Evolutionary conservation across 2,329 filamentous ascomycete species (phyloP).

Genomic region (Cladosporium phlei): DNA sequence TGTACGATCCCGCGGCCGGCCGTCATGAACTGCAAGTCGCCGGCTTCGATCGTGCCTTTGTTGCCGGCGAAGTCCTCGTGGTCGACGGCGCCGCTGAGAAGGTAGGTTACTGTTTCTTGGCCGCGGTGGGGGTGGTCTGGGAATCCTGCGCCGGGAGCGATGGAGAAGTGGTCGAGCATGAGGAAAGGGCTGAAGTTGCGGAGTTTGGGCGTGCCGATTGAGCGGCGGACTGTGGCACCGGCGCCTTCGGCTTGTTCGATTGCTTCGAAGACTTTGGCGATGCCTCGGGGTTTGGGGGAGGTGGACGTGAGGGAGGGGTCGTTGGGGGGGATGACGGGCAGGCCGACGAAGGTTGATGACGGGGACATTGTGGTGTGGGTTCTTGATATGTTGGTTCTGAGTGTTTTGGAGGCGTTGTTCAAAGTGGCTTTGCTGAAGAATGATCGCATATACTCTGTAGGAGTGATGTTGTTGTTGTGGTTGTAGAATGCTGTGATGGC

Average conservation of each 20-base stretch:
- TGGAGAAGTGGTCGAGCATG: slow-evolving; percentile 91
- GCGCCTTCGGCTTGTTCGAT: slow-evolving; percentile 82
- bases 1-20: slow-evolving; percentile 89
- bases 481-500: slow-evolving; percentile 25
- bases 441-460: slow-evolving; percentile 36
- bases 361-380: slow-evolving; percentile 29
- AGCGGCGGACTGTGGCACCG: slow-evolving; percentile 79
- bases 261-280: slow-evolving; percentile 78
- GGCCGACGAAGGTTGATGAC: slow-evolving; percentile 38
- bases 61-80: slow-evolving; percentile 91
- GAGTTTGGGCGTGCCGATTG: slow-evolving; percentile 77
- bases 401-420: slow-evolving; percentile 22
- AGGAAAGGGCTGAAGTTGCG: slow-evolving; percentile 88
- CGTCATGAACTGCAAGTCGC: slow-evolving; percentile 98
- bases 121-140: slow-evolving; percentile 81
- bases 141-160: slow-evolving; percentile 77
- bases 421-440: slow-evolving; percentile 30
- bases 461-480: slow-evolving; percentile 25
- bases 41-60: slow-evolving; percentile 73
- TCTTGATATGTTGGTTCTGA: slow-evolving; percentile 29
- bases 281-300: slow-evolving; percentile 67
- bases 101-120: slow-evolving; percentile 86
- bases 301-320: slow-evolving; percentile 44
- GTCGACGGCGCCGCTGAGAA: slow-evolving; percentile 79
- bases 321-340: slow-evolving; percentile 45